Conservation (phyloP, 768 basidiomycete genomes). For the Phlebiopsis gigantea region DNA sequence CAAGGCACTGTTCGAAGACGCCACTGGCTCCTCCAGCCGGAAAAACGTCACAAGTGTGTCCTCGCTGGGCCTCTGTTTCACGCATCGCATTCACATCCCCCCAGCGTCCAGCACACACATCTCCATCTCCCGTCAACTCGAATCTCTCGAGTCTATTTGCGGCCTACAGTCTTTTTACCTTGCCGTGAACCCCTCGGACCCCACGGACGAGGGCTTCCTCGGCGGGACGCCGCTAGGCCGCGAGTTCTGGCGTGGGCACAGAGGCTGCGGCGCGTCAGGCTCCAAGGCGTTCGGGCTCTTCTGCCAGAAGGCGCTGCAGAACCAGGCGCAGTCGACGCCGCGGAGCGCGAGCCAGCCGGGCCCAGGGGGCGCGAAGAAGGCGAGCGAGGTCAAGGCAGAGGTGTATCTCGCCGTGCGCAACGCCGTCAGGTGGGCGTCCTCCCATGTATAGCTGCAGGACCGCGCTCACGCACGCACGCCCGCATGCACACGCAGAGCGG, state of each 20-base stretch:
- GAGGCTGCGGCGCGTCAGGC: slow-evolving; percentile 54
- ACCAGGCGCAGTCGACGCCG: background rate
- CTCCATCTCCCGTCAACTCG: slow-evolving; percentile 47
- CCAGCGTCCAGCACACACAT: slow-evolving; percentile 44
- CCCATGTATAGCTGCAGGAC: background rate
- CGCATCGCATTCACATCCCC: background rate
- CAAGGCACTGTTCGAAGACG: slow-evolving; percentile 45
- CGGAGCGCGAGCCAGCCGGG: background rate
- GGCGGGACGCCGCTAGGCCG: slow-evolving; percentile 57
- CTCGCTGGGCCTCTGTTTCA: no score
- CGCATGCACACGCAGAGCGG: slow-evolving; percentile 31
- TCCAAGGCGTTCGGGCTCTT: slow-evolving; percentile 40
- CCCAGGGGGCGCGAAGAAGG: slow-evolving; percentile 8
- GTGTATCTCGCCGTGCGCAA: slow-evolving; percentile 51
- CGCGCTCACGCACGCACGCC: slow-evolving; percentile 7
- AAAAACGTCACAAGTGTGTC: background rate
- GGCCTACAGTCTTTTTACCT: slow-evolving; percentile 61
- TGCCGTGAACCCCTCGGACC: slow-evolving; percentile 48
- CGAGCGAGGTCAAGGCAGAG: slow-evolving; percentile 41
- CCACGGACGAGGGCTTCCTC: slow-evolving; percentile 49
- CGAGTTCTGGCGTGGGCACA: slow-evolving; percentile 60
- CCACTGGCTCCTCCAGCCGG: background rate
- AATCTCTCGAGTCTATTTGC: slow-evolving; percentile 43
- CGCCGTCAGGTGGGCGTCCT: slow-evolving; percentile 41
- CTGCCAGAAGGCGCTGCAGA: background rate